phyloP scores from a whole-genome alignment of 2,329 filamentous ascomycete genomes.

The Arthrobotrys pseudoclavata region DNA sequence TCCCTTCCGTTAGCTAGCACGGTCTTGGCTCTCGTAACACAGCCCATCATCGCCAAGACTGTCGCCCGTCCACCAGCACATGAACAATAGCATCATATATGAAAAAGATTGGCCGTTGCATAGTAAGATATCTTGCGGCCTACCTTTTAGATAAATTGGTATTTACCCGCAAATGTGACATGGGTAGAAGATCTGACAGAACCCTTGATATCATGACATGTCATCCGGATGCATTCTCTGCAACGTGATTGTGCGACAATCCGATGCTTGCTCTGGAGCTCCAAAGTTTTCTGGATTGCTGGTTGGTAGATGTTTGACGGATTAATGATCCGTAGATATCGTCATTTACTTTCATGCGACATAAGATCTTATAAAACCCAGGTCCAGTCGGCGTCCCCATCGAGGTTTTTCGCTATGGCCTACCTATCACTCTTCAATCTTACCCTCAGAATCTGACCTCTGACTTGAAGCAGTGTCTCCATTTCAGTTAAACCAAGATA shows the following conservation, averaged over 20 bases:
- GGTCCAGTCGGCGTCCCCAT: not conserved
- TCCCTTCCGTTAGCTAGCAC: not conserved
- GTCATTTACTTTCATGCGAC: no score
- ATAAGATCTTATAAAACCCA: no score
- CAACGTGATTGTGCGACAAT: not conserved
- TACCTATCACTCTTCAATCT: no score
- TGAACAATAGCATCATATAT: not conserved
- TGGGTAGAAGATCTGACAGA: constrained; percentile 6
- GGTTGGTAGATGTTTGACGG: no score
- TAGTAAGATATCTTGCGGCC: not conserved
- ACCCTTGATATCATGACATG: constrained; percentile 11
- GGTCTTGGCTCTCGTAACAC: constrained; percentile 40
- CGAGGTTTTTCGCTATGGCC: not conserved
- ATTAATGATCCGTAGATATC: no score
- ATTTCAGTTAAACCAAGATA: not conserved
- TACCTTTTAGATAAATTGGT: not conserved
- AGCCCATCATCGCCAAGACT: constrained; percentile 43
- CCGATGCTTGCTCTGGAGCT: no score
- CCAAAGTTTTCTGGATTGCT: no score
- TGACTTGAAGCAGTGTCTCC: not conserved
- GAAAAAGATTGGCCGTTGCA: not conserved
- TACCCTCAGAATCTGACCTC: no score
- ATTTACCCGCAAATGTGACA: constrained; percentile 13
- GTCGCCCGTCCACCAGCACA: constrained; percentile 3
- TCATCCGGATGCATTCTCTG: not conserved